Percentiles rank a stretch among this genome's conserved stretches.
Evolutionary conservation across 352 stramenopile genomes (phyloP).

Genomic region (Phytopythium helicoides): DNA sequence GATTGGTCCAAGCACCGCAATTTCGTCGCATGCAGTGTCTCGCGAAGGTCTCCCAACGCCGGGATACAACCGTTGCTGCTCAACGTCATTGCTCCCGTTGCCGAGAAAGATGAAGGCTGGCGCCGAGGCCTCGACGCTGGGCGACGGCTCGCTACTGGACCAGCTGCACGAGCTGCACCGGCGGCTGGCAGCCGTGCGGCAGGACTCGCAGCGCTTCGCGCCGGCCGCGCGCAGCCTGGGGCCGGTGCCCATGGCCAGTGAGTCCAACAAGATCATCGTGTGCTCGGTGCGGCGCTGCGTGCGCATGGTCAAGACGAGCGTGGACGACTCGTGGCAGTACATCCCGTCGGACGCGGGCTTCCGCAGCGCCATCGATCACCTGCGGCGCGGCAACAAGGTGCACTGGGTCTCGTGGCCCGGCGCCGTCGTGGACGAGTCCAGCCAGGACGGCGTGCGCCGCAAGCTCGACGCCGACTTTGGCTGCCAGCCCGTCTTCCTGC

Average conservation of each 20-base stretch:
- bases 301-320: slow-evolving; percentile 67
- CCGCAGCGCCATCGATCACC: slow-evolving; percentile 72
- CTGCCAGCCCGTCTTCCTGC: slow-evolving; percentile 84
- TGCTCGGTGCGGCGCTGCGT: slow-evolving; percentile 67
- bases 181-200: slow-evolving; percentile 63
- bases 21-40: too few relatives aligned
- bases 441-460: slow-evolving; percentile 67
- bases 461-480: slow-evolving; percentile 82
- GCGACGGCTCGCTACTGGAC: slow-evolving; percentile 71
- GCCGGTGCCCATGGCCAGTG: slow-evolving; percentile 69
- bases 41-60: too few relatives aligned
- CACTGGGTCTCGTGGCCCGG: slow-evolving; percentile 90
- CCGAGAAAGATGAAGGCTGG: too few relatives aligned
- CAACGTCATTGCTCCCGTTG: too few relatives aligned
- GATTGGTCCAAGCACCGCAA: too few relatives aligned
- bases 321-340: slow-evolving; percentile 79
- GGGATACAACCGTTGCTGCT: too few relatives aligned
- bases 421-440: slow-evolving; percentile 74
- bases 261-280: slow-evolving; percentile 82
- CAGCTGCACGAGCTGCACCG: slow-evolving; percentile 78
- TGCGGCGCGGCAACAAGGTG: slow-evolving; percentile 78
- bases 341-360: slow-evolving; percentile 59
- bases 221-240: slow-evolving; percentile 55
- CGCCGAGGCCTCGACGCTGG: slow-evolving; percentile 28
- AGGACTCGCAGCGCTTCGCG: slow-evolving; percentile 73